Evolutionary conservation across 495 filamentous ascomycete genomes (phyloP), one percentile per base, ranked within the genome.

Genomic region (Aspergillus avenaceus): DNA sequence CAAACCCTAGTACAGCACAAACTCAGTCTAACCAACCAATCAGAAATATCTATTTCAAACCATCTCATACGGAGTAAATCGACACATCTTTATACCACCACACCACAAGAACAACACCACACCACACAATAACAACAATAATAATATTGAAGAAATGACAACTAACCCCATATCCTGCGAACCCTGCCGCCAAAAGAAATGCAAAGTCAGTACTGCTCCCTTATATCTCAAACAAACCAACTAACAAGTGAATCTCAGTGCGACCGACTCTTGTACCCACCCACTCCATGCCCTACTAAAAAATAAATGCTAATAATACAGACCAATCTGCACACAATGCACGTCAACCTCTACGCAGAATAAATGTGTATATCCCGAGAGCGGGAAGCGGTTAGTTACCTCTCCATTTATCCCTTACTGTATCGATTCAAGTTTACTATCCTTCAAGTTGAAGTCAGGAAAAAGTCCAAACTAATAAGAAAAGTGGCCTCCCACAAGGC

Each of bases 101-200:
- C n/a, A n/a, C n/a, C n/a, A n/a, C n/a, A n/a, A n/a, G n/a, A n/a
- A n/a, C n/a, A n/a, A n/a, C n/a, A n/a, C n/a, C n/a, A n/a, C n/a
- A n/a, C 31, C n/a, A 24, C 6, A 37, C 1, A 21, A 13, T 25
- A 11, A 24, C 32, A 25, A 0, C 31, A 24, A 25, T 4, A 8
- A 24, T 13, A 18, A n/a, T 31, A 18, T 16, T 2, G 8, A 42
- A 13, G 13, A 8, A 3, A 12, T 5, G n/a, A n/a, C 13, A 42
- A 13, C 12, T 18, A 60, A 56, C 34, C 60, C 60, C 18, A 62
- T 62, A n/a, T 54, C 60, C 21, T 62, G 60, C 34, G 60, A 62
- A 27, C 56, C 56, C 16, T 62, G 60, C 43, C 50, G 60, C n/a
- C 60, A 62, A 34, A 62, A 59, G 28, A 62, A 62, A 41, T 62